Conservation (phyloP, 1,284 basidiomycete genomes). For the Apiotrichum gamsii region DNA sequence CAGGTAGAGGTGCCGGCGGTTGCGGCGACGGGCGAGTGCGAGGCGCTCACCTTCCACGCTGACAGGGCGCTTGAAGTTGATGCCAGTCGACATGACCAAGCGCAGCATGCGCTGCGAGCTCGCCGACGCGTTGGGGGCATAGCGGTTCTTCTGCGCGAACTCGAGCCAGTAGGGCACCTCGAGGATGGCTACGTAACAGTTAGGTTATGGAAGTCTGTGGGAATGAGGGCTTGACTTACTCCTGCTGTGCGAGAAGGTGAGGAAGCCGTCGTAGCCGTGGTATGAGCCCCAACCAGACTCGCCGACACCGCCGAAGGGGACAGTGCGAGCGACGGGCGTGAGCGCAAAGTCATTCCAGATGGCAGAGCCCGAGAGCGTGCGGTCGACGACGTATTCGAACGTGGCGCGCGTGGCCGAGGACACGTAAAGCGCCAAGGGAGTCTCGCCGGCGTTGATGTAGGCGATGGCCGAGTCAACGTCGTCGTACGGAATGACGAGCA, state of each 20-base stretch:
- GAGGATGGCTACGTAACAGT: slow-evolving; percentile 25
- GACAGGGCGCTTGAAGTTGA: slow-evolving; percentile 30
- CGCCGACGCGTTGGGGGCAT: slow-evolving; percentile 29
- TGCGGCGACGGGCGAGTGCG: slow-evolving; percentile 2
- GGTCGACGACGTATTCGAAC: slow-evolving; percentile 37
- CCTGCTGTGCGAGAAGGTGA: slow-evolving; percentile 44
- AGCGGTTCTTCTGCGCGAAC: slow-evolving; percentile 26
- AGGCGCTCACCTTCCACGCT: slow-evolving; percentile 36
- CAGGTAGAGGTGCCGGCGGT: slow-evolving; percentile 11
- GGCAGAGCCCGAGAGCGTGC: slow-evolving; percentile 40
- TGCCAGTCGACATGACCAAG: slow-evolving; percentile 21
- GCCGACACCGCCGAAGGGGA: slow-evolving; percentile 47
- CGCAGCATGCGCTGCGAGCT: slow-evolving; percentile 21
- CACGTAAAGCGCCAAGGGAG: slow-evolving; percentile 44
- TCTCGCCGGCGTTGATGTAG: slow-evolving; percentile 55
- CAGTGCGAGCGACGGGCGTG: slow-evolving; percentile 30
- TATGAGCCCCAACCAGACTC: slow-evolving; percentile 45
- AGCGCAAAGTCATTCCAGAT: slow-evolving; percentile 46
- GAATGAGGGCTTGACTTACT: too few species aligned
- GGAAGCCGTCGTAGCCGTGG: slow-evolving; percentile 43
- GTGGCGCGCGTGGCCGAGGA: slow-evolving; percentile 32
- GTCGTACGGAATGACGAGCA: slow-evolving; percentile 70
- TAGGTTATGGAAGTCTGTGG: too few species aligned
- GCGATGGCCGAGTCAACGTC: slow-evolving; percentile 64
- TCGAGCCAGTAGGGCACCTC: slow-evolving; percentile 31